Base-by-base conservation (phyloP, 768 basidiomycete genomes). In the Phylloporus sp. region DNA sequence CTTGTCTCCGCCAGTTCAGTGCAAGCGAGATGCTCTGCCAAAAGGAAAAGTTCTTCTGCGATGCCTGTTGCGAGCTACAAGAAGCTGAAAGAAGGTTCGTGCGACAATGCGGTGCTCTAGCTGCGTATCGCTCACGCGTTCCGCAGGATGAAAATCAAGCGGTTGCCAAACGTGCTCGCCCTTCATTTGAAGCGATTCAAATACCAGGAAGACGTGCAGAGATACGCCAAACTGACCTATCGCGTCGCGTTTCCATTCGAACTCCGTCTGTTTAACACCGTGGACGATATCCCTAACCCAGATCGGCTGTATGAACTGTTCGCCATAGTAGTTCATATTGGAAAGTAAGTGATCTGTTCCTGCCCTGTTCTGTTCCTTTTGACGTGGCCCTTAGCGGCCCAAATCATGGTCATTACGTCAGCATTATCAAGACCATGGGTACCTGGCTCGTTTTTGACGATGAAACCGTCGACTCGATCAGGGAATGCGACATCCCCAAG, bases 141-240 rank as follows among this genome's bases (percentile, higher is more conserved):
- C 26, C 37, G 10, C 62, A 96, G 95, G 59, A 98, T 99, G 95
- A 99, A 99, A 70, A 93, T 99, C 65, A 97, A 97, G 73, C 87
- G 83, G 56, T 75, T 97, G 1, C 96, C 96, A 1, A 95, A 97
- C 63, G 77, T 99, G 29, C 82, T 99, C 20, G 93, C 95, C 11
- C 76, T 99, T 21, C 96, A 99, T 66, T 71, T 99, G 38, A 99
- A 99, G 72, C 82, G 96, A 27, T 99, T 99, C 83, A 99, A 99
- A 69, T 96, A 93, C 62, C 93, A 96, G 65, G 95, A 97, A 66
- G 86, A 91, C 55, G 69, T 88, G 3, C 81, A 83, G 50, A 86
- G 82, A 63, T 91, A 94, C 68, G 89, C 92, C 73, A 99, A 99
- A 65, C 82, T 99, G 33, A 80, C 90, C 13, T 98, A 98, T 64